These are phyloP conservation scores for Nitzschia sp. DNA, from an alignment of 108 stramenopile genomes.

Conservation along the genomic window DNA sequence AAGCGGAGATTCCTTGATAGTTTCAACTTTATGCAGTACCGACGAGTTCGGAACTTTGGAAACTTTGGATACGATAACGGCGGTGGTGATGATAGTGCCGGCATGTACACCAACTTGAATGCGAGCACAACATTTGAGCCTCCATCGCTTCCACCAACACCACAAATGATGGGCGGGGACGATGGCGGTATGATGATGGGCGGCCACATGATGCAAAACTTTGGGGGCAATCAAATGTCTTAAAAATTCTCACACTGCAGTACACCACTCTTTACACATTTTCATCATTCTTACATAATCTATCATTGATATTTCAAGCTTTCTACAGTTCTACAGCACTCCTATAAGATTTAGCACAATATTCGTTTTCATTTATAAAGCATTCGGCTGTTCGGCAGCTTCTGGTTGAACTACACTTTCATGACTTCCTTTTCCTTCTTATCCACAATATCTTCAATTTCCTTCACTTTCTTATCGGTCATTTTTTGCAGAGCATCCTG, in stretches of 20 bases:
- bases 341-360: too few species aligned
- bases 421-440: conserved; percentile 95
- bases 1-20: conserved; percentile 50
- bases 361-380: too few species aligned
- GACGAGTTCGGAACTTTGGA: conserved; percentile 51
- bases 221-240: background rate
- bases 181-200: background rate
- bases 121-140: conserved; percentile 79
- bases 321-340: too few species aligned
- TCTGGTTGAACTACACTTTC: conserved; percentile 63
- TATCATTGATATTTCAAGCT: too few species aligned
- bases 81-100: conserved; percentile 27
- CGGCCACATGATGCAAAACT: background rate
- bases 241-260: too few species aligned
- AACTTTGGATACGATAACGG: conserved; percentile 20
- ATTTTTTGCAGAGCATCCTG: conserved; percentile 87
- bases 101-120: conserved; percentile 62
- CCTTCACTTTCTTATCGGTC: conserved; percentile 86
- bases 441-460: conserved; percentile 83
- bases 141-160: conserved; percentile 77
- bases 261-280: too few species aligned
- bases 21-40: conserved; percentile 73
- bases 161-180: conserved; percentile 40
- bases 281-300: too few species aligned
- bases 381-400: too few species aligned